Percentiles rank a stretch among this genome's conserved stretches.
phyloP scores from a whole-genome alignment of 768 basidiomycete genomes.

The Psilocybe cyanescens region DNA sequence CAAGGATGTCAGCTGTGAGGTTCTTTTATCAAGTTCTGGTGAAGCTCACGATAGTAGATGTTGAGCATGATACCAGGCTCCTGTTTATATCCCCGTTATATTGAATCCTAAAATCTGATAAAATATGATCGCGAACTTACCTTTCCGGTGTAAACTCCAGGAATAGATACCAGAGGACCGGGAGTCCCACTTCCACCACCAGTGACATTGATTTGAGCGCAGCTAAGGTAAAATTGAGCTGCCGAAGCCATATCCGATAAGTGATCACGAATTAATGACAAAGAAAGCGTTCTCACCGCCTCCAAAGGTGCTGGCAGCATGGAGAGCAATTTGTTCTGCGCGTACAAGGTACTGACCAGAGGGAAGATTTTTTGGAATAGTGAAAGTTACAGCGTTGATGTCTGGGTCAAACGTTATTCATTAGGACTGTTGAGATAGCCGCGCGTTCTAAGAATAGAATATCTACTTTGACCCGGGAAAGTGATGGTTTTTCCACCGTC shows the following conservation, averaged over 20 bases:
- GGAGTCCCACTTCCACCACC: conserved; percentile 34
- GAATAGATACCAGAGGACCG: conserved; percentile 21
- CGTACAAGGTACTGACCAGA: conserved; percentile 46
- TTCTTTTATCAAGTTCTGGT: not conserved
- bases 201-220: conserved; percentile 44
- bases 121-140: not conserved
- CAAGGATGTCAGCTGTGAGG: not conserved
- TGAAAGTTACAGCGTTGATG: conserved; percentile 29
- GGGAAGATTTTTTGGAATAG: conserved; percentile 40
- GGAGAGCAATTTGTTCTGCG: conserved; percentile 47
- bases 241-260: not conserved
- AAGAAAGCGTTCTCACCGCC: conserved; percentile 33
- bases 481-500: conserved; percentile 49
- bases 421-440: not conserved
- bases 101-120: not conserved
- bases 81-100: not conserved
- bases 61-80: conserved; percentile 21
- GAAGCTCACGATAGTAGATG: conserved; percentile 19
- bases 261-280: not conserved
- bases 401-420: not conserved
- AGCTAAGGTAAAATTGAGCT: conserved; percentile 39
- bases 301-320: conserved; percentile 39
- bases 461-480: conserved; percentile 44
- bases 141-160: conserved; percentile 21
- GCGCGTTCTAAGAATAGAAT: not conserved